A percentile compares a stretch with the other conserved stretches of the same genome.
These are phyloP conservation scores for Suillus subalutaceus DNA, from an alignment of 768 basidiomycete species.

Conservation along the genomic window DNA sequence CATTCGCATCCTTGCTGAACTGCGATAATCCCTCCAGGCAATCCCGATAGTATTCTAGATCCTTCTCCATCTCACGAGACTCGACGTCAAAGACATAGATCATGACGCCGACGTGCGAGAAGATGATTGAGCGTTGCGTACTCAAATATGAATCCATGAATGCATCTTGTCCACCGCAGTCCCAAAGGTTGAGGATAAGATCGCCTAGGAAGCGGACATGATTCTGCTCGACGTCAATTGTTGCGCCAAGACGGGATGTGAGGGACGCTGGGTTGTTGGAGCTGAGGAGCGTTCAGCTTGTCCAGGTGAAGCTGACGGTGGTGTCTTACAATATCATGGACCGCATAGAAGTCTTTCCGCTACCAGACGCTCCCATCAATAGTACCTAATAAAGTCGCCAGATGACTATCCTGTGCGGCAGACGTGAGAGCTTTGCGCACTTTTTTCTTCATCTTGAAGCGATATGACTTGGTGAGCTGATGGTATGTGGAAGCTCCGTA, in stretches of 20 bases:
- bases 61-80: conserved; percentile 79
- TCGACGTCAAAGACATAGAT: conserved; percentile 99
- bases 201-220: conserved; percentile 97
- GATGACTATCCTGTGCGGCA: not conserved
- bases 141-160: conserved; percentile 98
- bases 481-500: not conserved
- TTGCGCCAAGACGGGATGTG: conserved; percentile 90
- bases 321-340: conserved; percentile 92
- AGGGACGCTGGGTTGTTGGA: conserved; percentile 94
- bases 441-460: conserved; percentile 34
- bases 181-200: conserved; percentile 96
- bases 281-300: conserved; percentile 43
- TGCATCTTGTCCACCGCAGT: conserved; percentile 97
- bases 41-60: conserved; percentile 89
- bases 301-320: conserved; percentile 5
- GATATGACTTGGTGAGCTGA: not conserved
- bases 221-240: conserved; percentile 97
- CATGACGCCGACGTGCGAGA: conserved; percentile 94
- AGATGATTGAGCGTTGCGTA: conserved; percentile 90
- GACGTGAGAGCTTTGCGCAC: conserved; percentile 15
- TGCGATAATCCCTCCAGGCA: conserved; percentile 83
- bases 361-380: conserved; percentile 96
- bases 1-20: conserved; percentile 78
- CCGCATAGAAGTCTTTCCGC: conserved; percentile 97
- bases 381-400: conserved; percentile 69